Evolutionary conservation across 768 basidiomycete species (phyloP), one percentile per base, ranked within the genome.

Genomic region (Xerocomellus dryophilus): DNA sequence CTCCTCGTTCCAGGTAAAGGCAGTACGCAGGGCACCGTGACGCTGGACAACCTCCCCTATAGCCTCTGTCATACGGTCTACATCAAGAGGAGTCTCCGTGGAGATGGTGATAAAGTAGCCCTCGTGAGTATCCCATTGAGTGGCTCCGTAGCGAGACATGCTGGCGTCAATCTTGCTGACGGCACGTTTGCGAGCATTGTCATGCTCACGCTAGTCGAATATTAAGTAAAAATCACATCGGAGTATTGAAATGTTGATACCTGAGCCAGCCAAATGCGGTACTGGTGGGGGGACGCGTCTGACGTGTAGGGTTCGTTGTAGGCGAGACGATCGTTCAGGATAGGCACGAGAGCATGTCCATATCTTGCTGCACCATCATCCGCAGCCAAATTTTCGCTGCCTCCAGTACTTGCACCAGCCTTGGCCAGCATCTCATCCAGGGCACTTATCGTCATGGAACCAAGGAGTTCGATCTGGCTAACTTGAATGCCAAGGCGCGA

Each of bases 261-360:
- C 66, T 69, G 68, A 32, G 68, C 68, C 38, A 69, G 49, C 68
- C 68, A 69, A 27, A 69, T 69, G 11, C 68, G 68, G 47, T 65
- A 64, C 29, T 64, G 63, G 20, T 65, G 60, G 1, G 63, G 62
- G 6, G 63, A 65, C 8, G 63, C 68, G 35, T 70, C 68, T 0
- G 68, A 42, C 14, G 62, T 68, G 54, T 70, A 69, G 2, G 68
- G 62, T 38, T 70, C 59, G 20, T 70, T 68, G 25, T 70, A 69
- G 18, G 68, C 68, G 21, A 70, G 64, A 34, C 64, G 62, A 34
- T 70, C 64, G 34, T 69, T 70, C 23, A 69, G 61, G 42, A 64
- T 58, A 4, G 68, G 64, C 23, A 69, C 54, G 11, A 69, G 61
- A 12, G 68, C 55, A 11, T 67, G 51, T 8, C 68, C 67, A 29